phyloP scores from a whole-genome alignment of 139 green algal genomes.

The Asterochloris erici region DNA sequence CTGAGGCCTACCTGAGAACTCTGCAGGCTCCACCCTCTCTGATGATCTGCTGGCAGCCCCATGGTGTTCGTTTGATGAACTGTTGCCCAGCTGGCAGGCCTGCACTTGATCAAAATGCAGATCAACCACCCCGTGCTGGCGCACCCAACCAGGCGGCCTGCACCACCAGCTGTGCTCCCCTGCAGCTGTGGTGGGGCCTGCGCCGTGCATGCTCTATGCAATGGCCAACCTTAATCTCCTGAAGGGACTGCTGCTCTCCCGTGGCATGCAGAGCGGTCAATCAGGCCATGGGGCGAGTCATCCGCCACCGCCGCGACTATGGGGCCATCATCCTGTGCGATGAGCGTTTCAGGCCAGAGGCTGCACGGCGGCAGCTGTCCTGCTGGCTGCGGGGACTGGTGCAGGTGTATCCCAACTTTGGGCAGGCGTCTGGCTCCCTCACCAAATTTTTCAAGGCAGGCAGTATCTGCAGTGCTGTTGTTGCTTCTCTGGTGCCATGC shows the following conservation, averaged over 20 bases:
- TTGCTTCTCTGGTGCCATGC: neutral
- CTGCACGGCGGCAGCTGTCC: constrained; percentile 56
- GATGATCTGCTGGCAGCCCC: no score
- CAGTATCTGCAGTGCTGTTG: neutral
- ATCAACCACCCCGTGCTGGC: neutral
- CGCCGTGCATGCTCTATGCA: neutral
- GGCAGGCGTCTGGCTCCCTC: constrained; percentile 56
- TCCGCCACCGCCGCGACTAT: constrained; percentile 92
- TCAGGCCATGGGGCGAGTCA: constrained; percentile 95
- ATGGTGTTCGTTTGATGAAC: no score
- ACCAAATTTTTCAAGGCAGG: constrained; percentile 69
- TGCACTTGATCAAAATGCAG: no score
- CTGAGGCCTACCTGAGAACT: no score
- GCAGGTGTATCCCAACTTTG: constrained; percentile 57
- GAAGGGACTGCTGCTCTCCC: neutral
- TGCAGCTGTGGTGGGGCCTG: neutral
- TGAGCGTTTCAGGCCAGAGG: constrained; percentile 60
- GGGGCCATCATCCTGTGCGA: constrained; percentile 87
- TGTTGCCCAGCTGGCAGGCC: no score
- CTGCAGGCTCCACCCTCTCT: no score
- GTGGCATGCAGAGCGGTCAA: constrained; percentile 81
- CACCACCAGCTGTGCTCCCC: neutral
- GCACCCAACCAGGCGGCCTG: neutral
- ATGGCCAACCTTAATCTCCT: neutral
- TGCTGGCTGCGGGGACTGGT: constrained; percentile 71